Conservation (phyloP, 176 grass and related monocot genomes). For the Alopecurus myosuroides region DNA sequence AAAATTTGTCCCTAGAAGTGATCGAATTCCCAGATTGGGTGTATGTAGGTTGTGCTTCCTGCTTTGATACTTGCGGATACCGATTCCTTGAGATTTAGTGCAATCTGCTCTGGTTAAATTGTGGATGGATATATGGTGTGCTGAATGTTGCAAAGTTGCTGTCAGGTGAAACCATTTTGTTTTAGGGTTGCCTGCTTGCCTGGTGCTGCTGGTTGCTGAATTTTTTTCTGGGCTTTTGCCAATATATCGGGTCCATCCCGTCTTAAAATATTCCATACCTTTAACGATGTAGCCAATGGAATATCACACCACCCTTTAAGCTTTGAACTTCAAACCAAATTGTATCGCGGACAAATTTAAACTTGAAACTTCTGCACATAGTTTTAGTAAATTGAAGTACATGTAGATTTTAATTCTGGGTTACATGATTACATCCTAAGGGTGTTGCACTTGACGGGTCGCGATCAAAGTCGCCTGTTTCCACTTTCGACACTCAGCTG, state of each 20-base stretch:
- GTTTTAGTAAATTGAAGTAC: neutral
- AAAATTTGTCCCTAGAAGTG: neutral
- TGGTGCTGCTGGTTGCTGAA: neutral
- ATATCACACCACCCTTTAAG: neutral
- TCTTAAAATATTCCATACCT: neutral
- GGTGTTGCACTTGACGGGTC: neutral
- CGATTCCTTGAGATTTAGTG: neutral
- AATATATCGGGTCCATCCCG: neutral
- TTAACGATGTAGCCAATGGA: neutral
- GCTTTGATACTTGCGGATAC: neutral
- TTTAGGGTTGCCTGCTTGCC: neutral
- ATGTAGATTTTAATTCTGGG: neutral
- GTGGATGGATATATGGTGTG: slow-evolving; percentile 4
- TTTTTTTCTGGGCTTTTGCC: neutral
- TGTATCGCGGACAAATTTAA: neutral
- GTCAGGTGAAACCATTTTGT: neutral
- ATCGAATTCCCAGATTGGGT: neutral
- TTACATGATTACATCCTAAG: neutral
- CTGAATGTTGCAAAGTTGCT: neutral
- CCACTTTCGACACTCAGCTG: neutral
- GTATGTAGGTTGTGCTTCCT: neutral
- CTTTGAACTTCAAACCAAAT: neutral
- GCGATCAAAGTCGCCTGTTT: neutral
- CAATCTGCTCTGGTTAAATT: neutral
- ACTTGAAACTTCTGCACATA: neutral